Evolutionary conservation across 208 protist genomes (phyloP).

Genomic region (Leishmania mexicana): DNA sequence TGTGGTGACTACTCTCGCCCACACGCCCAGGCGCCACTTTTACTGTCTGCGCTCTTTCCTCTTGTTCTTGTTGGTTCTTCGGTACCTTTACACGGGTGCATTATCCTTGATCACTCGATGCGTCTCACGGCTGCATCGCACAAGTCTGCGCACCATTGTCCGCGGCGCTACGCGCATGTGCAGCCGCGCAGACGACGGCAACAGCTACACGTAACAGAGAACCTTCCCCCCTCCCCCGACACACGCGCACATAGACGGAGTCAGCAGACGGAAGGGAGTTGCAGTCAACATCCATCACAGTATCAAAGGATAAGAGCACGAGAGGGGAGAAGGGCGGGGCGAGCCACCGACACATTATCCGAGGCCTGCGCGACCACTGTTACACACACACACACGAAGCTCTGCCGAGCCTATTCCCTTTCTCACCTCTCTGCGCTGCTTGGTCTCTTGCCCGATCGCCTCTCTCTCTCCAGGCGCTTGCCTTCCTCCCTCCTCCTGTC

Average conservation of each 20-base stretch:
- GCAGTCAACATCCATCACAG: too few relatives aligned
- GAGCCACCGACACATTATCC: too few relatives aligned
- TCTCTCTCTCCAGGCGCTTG: not conserved
- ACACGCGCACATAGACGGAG: conserved; percentile 14
- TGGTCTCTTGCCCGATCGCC: not conserved
- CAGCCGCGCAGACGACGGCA: not conserved
- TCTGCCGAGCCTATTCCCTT: not conserved
- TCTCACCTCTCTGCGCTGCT: conserved; percentile 18
- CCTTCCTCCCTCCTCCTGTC: not conserved
- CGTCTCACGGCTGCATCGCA: not conserved
- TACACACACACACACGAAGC: not conserved
- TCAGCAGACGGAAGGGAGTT: not conserved
- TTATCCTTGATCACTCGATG: not conserved
- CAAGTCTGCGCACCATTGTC: not conserved
- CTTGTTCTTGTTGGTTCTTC: not conserved
- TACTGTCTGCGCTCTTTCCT: not conserved
- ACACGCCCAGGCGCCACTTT: not conserved
- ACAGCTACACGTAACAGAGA: not conserved
- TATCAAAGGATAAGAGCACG: too few relatives aligned
- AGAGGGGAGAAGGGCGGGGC: too few relatives aligned
- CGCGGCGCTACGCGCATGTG: not conserved
- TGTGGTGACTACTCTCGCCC: not conserved
- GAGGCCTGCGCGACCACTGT: not conserved
- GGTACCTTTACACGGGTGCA: not conserved
- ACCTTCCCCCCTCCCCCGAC: not conserved